These are phyloP conservation scores for Gypsophila paniculata DNA, from an alignment of 179 eudicot species.

Conservation along the genomic window DNA sequence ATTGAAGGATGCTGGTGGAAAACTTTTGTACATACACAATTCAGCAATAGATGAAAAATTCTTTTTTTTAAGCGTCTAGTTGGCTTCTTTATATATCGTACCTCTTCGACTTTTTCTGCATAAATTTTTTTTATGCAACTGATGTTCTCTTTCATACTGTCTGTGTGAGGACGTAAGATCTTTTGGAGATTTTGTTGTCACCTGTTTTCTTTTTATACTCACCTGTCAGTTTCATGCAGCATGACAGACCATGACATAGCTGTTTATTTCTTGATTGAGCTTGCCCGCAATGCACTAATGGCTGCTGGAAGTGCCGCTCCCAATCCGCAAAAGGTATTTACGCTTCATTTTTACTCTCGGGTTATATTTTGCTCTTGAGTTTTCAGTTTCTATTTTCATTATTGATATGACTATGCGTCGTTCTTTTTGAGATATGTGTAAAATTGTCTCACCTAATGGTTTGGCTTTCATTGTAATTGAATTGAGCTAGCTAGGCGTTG, in stretches of 20 bases:
- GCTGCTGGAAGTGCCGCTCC: no score
- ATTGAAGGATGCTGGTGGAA: slow-evolving; percentile 26
- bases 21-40: slow-evolving; percentile 31
- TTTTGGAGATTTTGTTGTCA: slow-evolving; percentile 2
- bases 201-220: neutral
- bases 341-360: no score
- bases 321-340: no score
- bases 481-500: no score
- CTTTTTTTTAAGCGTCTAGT: slow-evolving; percentile 22
- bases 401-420: no score
- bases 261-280: no score
- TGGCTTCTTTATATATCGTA: neutral
- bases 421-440: no score
- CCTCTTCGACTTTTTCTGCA: neutral
- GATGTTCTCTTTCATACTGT: neutral
- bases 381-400: no score
- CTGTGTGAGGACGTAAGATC: neutral
- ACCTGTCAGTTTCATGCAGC: neutral
- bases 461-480: no score
- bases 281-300: no score
- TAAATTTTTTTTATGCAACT: neutral
- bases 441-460: no score
- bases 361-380: no score
- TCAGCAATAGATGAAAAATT: slow-evolving; percentile 38
- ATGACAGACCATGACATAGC: neutral